Evolutionary conservation across 2,329 filamentous ascomycete genomes (phyloP), one percentile per base, ranked within the genome.

Genomic region (Calonectria pseudoreteaudii): DNA sequence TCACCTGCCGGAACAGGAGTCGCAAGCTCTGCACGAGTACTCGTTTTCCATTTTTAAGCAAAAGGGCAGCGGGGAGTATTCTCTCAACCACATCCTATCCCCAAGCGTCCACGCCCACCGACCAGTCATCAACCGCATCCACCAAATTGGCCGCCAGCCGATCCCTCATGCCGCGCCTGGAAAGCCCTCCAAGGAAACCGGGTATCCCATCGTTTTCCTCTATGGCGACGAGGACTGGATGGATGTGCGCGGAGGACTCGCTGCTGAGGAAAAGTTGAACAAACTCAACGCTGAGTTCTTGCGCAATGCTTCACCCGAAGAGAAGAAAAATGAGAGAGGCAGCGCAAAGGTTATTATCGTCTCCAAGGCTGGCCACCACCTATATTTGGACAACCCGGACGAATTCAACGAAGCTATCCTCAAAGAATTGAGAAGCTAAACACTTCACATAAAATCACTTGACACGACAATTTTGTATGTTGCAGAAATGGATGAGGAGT

Each of bases 171-270:
- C 80, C 58, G 78, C 78, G 4, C 72, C 81, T 7, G 76, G 81
- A 6, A 78, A 77, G 31, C 74, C 72, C 4, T 72, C 78, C 47
- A 84, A 82, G 70, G 90, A 92, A 79, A 93, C 90, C 0, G 95
- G 96, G 1, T 88, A 95, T 65, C 96, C 97, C 0, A 88, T 98
- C 44, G 90, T 98, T 9, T 91, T 98, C 82, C 95, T 98, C 94
- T 99, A 99, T 82, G 97, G 97, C 75, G 96, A 98, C 80, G 93
- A 97, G 81, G 97, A 99, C 87, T 99, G 97, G 97, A 99, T 99
- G 97, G 97, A 98, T 78, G 93, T 97, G 13, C 91, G 92, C 0
- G 97, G 96, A 30, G 97, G 97, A 0, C 91, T 93, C 62, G 95
- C 94, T 0, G 92, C 96, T 0, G 91, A 94, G 81, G 91, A 95